phyloP scores from a whole-genome alignment of 2,329 filamentous ascomycete genomes.

The Dissoconium aciculare region DNA sequence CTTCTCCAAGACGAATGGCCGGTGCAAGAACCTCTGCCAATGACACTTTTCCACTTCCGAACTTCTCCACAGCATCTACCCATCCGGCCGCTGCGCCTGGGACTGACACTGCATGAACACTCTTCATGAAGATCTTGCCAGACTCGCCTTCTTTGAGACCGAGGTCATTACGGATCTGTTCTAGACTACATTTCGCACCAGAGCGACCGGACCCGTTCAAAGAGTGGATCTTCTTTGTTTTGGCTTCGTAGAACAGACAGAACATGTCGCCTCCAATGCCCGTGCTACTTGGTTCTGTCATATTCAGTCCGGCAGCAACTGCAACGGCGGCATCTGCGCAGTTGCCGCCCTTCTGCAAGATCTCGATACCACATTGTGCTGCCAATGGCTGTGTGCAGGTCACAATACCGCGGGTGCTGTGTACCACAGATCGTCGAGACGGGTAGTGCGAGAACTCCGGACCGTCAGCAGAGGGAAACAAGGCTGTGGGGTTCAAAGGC shows the following conservation, averaged over 20 bases:
- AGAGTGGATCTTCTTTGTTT: constrained; percentile 64
- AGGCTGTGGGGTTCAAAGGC: constrained; percentile 35
- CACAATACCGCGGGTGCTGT: constrained; percentile 84
- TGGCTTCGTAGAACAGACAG: constrained; percentile 78
- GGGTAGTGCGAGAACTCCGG: constrained; percentile 49
- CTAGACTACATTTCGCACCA: constrained; percentile 51
- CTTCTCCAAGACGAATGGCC: constrained; percentile 71
- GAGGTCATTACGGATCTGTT: constrained; percentile 54
- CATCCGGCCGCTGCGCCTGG: constrained; percentile 87
- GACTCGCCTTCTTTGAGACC: constrained; percentile 43
- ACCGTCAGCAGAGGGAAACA: constrained; percentile 36
- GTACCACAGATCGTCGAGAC: constrained; percentile 78
- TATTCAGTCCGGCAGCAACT: constrained; percentile 78
- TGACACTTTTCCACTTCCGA: constrained; percentile 73
- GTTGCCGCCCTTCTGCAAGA: constrained; percentile 81
- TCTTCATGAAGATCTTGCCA: constrained; percentile 54
- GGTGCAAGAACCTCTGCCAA: constrained; percentile 66
- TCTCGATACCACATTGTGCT: constrained; percentile 68
- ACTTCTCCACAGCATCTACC: constrained; percentile 75
- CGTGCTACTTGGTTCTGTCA: constrained; percentile 84
- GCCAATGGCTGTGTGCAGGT: constrained; percentile 81
- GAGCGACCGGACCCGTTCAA: constrained; percentile 90
- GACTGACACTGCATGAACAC: constrained; percentile 68
- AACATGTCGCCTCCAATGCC: constrained; percentile 98
- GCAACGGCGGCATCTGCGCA: constrained; percentile 94